Evolutionary conservation across 345 rosid genomes (phyloP), one percentile per base, ranked within the genome.

Genomic region (Mangifera indica): DNA sequence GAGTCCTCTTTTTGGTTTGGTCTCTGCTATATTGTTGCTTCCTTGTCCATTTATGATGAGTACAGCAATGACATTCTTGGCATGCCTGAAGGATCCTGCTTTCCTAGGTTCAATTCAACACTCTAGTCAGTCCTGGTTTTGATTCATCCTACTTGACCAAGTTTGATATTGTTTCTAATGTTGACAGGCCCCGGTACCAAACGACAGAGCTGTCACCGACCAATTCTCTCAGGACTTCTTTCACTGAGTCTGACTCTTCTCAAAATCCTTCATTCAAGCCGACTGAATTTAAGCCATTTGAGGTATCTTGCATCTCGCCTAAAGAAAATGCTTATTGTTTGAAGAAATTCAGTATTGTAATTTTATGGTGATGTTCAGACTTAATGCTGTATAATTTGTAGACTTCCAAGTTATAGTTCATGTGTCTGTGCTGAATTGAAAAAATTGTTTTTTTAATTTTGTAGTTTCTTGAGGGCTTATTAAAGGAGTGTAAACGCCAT

Each of bases 1-100:
- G 98, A 92, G 69, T 91, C 97, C 48, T 94, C 99, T 0, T 82
- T 95, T 72, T 88, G 92, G 91, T 91, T 79, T 18, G 99, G 99
- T 76, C 90, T 95, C 71, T 80, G 93, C 84, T 95, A 87, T 66
- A 72, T 91, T 49, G 74, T 87, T 26, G 92, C 99, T 1, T 84
- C 98, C 60, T 80, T 91, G 68, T 85, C 99, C 54, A 80, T 95
- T 64, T 92, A 91, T 15, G 99, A 95, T 24, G 99, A 95, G 80
- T 92, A 95, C 82, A 89, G 97, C 83, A 95, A 85, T 22, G 98
- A 92, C 72, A 34, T 91, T 66, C 92, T 95, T 70, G 99, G 87
- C 84, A 78, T 95, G 96, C 86, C 86, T 10, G 99, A 92, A 85
- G 93, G 97, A 66, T 91, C 99, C 74, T 92, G 93, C 80, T 89